A percentile compares a stretch with the other conserved stretches of the same genome.
phyloP scores from a whole-genome alignment of 495 filamentous ascomycete species.

The Talaromyces adpressus region DNA sequence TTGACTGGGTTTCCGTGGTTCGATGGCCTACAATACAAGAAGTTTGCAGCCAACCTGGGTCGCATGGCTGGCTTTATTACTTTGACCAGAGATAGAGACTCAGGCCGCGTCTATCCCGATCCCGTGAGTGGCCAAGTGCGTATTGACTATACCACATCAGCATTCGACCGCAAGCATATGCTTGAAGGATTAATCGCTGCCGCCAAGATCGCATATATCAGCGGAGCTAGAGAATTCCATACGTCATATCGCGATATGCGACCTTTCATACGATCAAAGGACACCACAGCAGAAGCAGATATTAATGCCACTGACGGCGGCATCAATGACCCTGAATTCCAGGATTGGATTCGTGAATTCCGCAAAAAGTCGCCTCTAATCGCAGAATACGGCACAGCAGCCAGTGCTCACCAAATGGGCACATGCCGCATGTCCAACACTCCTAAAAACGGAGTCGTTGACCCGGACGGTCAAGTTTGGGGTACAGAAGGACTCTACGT shows the following conservation, averaged over 20 bases:
- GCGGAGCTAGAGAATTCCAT: conserved; percentile 73
- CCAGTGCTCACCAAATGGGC: conserved; percentile 87
- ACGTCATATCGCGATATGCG: conserved; percentile 49
- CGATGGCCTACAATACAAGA: conserved; percentile 60
- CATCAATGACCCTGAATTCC: conserved; percentile 59
- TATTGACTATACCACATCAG: conserved; percentile 61
- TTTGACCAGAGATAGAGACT: conserved; percentile 63
- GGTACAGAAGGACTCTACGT: conserved; percentile 67
- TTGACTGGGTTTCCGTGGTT: conserved; percentile 56
- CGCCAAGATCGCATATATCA: conserved; percentile 68
- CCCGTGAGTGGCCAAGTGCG: conserved; percentile 54
- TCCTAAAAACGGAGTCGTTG: conserved; percentile 62
- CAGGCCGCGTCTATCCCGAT: conserved; percentile 70
- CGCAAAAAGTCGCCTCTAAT: conserved; percentile 45
- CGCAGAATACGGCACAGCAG: conserved; percentile 41
- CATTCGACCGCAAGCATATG: conserved; percentile 61
- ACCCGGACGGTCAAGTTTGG: conserved; percentile 70
- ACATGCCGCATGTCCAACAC: conserved; percentile 69
- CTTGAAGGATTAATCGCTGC: conserved; percentile 64
- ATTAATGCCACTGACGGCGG: conserved; percentile 35
- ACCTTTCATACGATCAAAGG: conserved; percentile 54
- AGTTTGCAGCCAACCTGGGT: conserved; percentile 50
- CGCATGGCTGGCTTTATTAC: conserved; percentile 63
- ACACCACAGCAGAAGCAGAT: conserved; percentile 9
- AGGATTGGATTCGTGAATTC: conserved; percentile 59